Evolutionary conservation across 164 flowering plant species (phyloP), one percentile per base, ranked within the genome.

Genomic region (Nymphaea thermarum): DNA sequence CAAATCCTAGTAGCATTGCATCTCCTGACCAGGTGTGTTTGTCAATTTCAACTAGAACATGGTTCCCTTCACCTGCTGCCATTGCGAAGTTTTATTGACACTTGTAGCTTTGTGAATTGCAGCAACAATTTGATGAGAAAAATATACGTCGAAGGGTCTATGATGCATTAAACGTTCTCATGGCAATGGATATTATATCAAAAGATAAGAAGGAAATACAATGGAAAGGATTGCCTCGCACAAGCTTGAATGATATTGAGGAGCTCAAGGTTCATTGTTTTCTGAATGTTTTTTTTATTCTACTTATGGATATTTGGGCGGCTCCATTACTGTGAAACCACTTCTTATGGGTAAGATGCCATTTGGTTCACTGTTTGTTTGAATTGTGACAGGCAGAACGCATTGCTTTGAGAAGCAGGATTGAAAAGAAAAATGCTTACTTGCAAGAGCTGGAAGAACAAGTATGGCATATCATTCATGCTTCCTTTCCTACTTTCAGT

Each of bases 391-490:
- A 91, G 99, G 70, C 80, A 18, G 99, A 94, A 74, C 83, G 87
- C 59, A 77, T 77, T 70, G 83, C 77, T 41, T 76, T 94, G 57
- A 80, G 84, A 78, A 86, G 66, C 73, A 84, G 88, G 71, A 79
- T 88, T 66, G 93, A 90, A 53, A 94, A 88, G 87, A 94, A 89
- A 80, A 81, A 90, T 71, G 87, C 96, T 12, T 94, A 94, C 81
- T 73, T 94, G 79, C 88, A 79, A 73, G 99, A 94, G 72, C 80
- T 94, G 60, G 92, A 90, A 75, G 99, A 94, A 43, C 99, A 94
- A 83, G 99, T 91, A 81, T 72, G 77, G 62, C 44, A 51, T 51
- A 51, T 25, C 36, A 25, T 25, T 25, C 36, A 25, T 25, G 36
- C 36, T 25, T 25, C 36, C 36, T 25, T 25, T 25, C 36, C 36